Percentiles rank a stretch among this genome's conserved stretches.
Evolutionary conservation across 257 asterid genomes (phyloP).

Genomic region (Solanum ossicruentum): DNA sequence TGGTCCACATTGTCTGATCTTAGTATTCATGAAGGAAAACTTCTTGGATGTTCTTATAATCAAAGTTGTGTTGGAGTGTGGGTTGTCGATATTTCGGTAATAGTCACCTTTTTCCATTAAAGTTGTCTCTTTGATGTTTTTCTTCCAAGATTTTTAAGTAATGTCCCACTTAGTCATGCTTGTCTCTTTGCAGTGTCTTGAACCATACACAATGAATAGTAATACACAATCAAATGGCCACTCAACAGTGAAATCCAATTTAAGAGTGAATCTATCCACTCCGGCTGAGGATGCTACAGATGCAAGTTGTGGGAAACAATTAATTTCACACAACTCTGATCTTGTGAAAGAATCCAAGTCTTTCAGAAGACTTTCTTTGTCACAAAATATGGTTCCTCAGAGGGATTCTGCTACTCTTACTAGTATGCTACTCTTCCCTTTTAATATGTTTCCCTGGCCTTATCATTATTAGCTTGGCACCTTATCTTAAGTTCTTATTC

Average conservation of each 20-base stretch:
- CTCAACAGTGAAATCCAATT: constrained; percentile 45
- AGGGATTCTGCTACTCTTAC: constrained; percentile 63
- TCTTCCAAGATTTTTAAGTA: constrained; percentile 7
- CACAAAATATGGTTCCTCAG: constrained; percentile 50
- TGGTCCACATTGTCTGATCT: constrained; percentile 97
- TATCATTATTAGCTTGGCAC: not conserved
- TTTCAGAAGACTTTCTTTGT: constrained; percentile 47
- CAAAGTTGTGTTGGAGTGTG: constrained; percentile 99
- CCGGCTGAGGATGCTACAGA: constrained; percentile 45
- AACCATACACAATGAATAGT: constrained; percentile 68
- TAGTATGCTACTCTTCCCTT: constrained; percentile 33
- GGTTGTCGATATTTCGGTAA: constrained; percentile 97
- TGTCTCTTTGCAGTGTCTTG: constrained; percentile 58
- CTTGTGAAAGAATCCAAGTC: constrained; percentile 66
- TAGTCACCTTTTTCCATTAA: not conserved
- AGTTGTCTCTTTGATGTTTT: constrained; percentile 9
- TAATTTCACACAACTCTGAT: constrained; percentile 63
- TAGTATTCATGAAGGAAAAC: constrained; percentile 98
- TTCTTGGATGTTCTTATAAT: constrained; percentile 96
- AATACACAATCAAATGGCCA: constrained; percentile 45
- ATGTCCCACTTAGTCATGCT: constrained; percentile 9
- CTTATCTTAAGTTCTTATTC: not conserved
- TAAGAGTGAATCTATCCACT: constrained; percentile 43
- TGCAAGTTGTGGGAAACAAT: constrained; percentile 60
- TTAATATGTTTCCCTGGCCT: constrained; percentile 1